phyloP scores from a whole-genome alignment of 495 filamentous ascomycete genomes.

The Bombardia bombarda region DNA sequence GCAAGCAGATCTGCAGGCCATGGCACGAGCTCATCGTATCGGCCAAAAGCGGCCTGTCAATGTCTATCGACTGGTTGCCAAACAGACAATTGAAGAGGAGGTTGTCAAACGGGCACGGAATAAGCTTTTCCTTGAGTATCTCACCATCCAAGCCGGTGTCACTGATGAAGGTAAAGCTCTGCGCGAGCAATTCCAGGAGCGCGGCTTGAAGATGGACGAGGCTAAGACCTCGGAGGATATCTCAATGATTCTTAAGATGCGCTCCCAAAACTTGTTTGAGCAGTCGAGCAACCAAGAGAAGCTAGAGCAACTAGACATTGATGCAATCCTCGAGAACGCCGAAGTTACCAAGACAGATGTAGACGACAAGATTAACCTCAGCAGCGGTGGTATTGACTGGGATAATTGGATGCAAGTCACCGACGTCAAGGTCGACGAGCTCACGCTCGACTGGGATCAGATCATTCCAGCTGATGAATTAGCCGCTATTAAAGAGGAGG shows the following conservation, averaged over 20 bases:
- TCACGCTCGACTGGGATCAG: slow-evolving; percentile 81
- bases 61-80: slow-evolving; percentile 90
- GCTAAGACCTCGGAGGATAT: slow-evolving; percentile 86
- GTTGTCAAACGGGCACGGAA: slow-evolving; percentile 92
- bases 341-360: slow-evolving; percentile 93
- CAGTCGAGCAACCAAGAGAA: slow-evolving; percentile 92
- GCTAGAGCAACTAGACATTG: slow-evolving; percentile 96
- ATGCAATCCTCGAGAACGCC: slow-evolving; percentile 89
- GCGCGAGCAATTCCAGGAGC: slow-evolving; percentile 46
- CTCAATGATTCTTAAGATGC: slow-evolving; percentile 83
- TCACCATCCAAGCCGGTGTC: slow-evolving; percentile 93
- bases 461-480: slow-evolving; percentile 94
- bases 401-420: slow-evolving; percentile 95
- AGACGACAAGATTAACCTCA: slow-evolving; percentile 50
- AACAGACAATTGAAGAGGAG: slow-evolving; percentile 97
- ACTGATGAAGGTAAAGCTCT: slow-evolving; percentile 85
- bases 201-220: slow-evolving; percentile 53
- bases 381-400: slow-evolving; percentile 74
- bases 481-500: slow-evolving; percentile 78
- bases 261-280: slow-evolving; percentile 95
- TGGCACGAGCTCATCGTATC: slow-evolving; percentile 96
- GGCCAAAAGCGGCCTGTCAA: slow-evolving; percentile 93
- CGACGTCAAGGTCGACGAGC: slow-evolving; percentile 86
- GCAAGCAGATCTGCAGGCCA: slow-evolving; percentile 94
- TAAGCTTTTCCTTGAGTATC: slow-evolving; percentile 96